Base-by-base conservation (phyloP, 441 rosid genomes). In the Erysimum cheiri region DNA sequence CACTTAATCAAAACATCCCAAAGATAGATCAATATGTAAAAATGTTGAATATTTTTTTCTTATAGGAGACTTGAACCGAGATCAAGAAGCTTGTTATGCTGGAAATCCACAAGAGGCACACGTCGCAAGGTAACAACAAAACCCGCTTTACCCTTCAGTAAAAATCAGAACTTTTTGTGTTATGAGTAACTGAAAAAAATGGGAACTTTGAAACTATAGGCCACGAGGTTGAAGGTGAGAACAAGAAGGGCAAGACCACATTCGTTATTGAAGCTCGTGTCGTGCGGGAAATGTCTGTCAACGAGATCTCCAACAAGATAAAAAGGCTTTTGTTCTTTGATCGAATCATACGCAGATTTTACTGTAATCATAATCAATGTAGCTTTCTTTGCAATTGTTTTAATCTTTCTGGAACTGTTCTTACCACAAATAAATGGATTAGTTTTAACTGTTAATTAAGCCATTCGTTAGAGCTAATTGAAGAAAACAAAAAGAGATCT, bases 1-100 rank as follows among this genome's bases (percentile, higher is more conserved):
- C 60, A 70, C 28, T 57, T 3, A 5, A 29, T 64, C 61, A 49
- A 49, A 64, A 53, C 59, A 59, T 52, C 31, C 24, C 0, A 57
- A 55, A 26, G 31, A 36, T 24, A 29, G 46, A 8, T 56, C 64
- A 53, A 3, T 17, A 17, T 33, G 62, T 64, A 3, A 44, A 59
- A 32, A 4, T 5, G 22, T 22, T 6, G 1, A 8, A 8, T 12
- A 11, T 65, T 43, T 55, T 5, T n/a, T 9, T 19, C 64, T 79
- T 56, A 66, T 85, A 96, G 99, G 87, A 93, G 98, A 69, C 87
- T 93, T 64, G 98, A 93, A 78, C 87, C 98, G 3, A 83, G 87
- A 77, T 91, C 97, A 40, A 88, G 96, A 83, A 89, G 86, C 85
- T 74, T 89, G 84, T 87, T 93, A 64, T 93, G 99, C 80, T 93